Base-by-base conservation (phyloP, 192 early-diverging fungal genomes). In the Coemansia sp. region DNA sequence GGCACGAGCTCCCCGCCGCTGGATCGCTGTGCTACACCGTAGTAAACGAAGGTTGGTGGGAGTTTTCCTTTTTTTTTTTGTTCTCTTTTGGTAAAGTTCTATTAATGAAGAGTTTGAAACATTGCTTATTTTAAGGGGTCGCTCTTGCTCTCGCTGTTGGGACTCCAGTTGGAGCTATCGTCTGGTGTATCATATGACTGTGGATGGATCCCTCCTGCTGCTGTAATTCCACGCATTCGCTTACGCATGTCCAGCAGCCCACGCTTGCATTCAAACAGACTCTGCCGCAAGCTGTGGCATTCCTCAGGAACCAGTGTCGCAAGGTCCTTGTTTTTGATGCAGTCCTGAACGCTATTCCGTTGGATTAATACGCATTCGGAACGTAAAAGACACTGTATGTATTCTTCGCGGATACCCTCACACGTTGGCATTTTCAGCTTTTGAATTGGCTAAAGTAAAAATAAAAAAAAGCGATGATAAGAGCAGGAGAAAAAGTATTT, bases 191-290 rank as follows among this genome's bases (percentile, higher is more conserved):
- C 70, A 3, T 58, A 57, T 7, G 52, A 25, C 35, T 45, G 55
- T 57, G 55, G 55, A 29, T 18, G 13, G 5, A 75, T 33, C 48
- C 48, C 48, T 5, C 70, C 70, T 0, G 79, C 59, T 23, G 72
- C 71, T 9, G 74, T 70, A 31, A 81, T 74, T 21, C 79, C 79
- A 13, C 79, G 65, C 79, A 76, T 75, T 21, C 79, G 66, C 59
- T 63, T 68, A 26, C 79, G 79, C 79, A 81, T 81, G 34, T 81
- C 78, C 29, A 81, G 61, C 40, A 81, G 78, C 16, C 78, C 78
- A 18, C 78, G 73, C 63, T 81, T 81, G 59, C 78, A 81, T 49
- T 81, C 78, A 20, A 81, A 81, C 58, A 81, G 34, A 20, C 78
- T 81, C 29, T 81, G 69, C 2, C 72, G 48, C 30, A 81, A 60